Conservation (phyloP, 805 yeast genomes). For the Cyberlindnera americana region DNA sequence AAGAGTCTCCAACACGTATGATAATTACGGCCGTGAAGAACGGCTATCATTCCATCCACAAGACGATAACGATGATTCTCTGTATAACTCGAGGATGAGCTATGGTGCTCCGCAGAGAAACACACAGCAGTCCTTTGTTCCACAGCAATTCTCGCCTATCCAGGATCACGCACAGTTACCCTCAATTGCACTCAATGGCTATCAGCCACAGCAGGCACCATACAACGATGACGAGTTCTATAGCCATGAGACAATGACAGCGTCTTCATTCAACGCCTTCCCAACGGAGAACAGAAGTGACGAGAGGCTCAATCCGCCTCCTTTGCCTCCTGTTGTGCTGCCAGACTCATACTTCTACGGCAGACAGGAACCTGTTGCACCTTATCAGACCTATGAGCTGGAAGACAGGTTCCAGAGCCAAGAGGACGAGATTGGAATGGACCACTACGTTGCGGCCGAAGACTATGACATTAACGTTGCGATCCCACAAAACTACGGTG, state of each 20-base stretch:
- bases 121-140: background rate
- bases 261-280: conserved; percentile 20
- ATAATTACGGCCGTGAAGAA: conserved; percentile 4
- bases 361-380: conserved; percentile 7
- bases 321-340: conserved; percentile 2
- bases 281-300: conserved; percentile 17
- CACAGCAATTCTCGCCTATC: conserved; percentile 27
- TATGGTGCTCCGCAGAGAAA: background rate
- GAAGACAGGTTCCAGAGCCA: conserved; percentile 16
- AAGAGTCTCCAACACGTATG: conserved; percentile 3
- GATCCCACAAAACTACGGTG: conserved; percentile 7
- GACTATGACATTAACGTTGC: conserved; percentile 25
- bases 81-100: conserved; percentile 4
- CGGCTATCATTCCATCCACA: conserved; percentile 12
- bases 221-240: conserved; percentile 20
- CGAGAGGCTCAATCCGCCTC: conserved; percentile 6
- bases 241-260: conserved; percentile 13
- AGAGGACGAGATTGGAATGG: conserved; percentile 38
- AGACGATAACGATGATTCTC: conserved; percentile 2
- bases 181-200: conserved; percentile 12
- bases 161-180: conserved; percentile 21
- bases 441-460: conserved; percentile 24
- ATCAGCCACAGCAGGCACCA: background rate
- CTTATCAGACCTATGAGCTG: conserved; percentile 7
- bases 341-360: conserved; percentile 11